phyloP scores from a whole-genome alignment of 495 filamentous ascomycete species.

The Hypoxylon lenormandii region DNA sequence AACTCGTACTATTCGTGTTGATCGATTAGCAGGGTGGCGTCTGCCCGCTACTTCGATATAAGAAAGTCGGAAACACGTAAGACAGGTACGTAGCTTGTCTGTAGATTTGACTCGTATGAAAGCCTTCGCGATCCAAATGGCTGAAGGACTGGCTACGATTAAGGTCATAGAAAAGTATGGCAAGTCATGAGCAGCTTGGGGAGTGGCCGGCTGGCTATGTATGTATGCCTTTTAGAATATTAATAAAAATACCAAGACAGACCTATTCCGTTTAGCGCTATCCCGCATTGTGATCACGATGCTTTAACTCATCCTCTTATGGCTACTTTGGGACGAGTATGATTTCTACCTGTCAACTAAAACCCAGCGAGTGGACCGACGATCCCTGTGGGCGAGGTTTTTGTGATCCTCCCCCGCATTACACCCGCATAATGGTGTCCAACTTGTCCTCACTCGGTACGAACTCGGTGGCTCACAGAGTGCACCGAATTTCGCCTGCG shows the following conservation, averaged over 20 bases:
- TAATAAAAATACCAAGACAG: slow-evolving; percentile 7
- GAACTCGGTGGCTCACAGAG: slow-evolving; percentile 17
- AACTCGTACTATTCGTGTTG: slow-evolving; percentile 5
- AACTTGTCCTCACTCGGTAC: slow-evolving; percentile 22
- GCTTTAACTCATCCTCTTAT: slow-evolving; percentile 46
- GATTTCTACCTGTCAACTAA: slow-evolving; percentile 33
- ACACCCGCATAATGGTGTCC: slow-evolving; percentile 36
- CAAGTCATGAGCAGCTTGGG: slow-evolving; percentile 19
- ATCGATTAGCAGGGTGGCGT: neutral
- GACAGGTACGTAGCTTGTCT: too few relatives aligned
- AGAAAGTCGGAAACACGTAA: neutral
- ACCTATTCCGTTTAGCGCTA: slow-evolving; percentile 39
- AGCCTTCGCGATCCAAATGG: slow-evolving; percentile 14
- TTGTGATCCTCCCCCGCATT: slow-evolving; percentile 45
- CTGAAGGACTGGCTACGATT: slow-evolving; percentile 10
- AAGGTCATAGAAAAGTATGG: too few relatives aligned
- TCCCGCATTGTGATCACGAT: slow-evolving; percentile 44
- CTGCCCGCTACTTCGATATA: neutral
- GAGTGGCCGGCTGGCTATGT: slow-evolving; percentile 20
- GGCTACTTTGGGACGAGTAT: slow-evolving; percentile 35
- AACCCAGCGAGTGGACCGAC: slow-evolving; percentile 40
- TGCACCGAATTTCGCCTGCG: slow-evolving; percentile 13
- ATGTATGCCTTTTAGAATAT: slow-evolving; percentile 23
- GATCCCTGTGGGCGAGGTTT: slow-evolving; percentile 44
- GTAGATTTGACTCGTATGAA: slow-evolving; percentile 2